Evolutionary conservation across 2,329 filamentous ascomycete species (phyloP).

Genomic region (Diplocarpon rosae): DNA sequence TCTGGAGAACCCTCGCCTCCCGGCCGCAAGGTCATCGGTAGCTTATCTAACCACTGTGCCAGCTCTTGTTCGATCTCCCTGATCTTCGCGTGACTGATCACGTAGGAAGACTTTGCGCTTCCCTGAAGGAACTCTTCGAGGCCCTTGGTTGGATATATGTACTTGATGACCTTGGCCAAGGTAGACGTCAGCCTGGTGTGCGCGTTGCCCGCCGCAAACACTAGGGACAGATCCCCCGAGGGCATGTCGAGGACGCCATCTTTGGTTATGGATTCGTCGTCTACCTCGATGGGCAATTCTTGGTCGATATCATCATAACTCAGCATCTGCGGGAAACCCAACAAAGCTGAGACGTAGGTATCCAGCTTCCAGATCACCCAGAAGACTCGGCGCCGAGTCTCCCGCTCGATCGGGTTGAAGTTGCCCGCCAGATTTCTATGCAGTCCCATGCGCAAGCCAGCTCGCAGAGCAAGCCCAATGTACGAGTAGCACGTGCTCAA

Average conservation of each 20-base stretch:
- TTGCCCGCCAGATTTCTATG: constrained; percentile 59
- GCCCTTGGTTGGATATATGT: constrained; percentile 54
- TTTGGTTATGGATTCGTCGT: constrained; percentile 56
- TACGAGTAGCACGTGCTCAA: constrained; percentile 72
- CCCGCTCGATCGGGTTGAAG: constrained; percentile 51
- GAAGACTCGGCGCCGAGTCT: constrained; percentile 53
- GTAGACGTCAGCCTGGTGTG: constrained; percentile 53
- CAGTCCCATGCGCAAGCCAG: constrained; percentile 65
- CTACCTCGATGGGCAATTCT: constrained; percentile 50
- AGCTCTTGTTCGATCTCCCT: constrained; percentile 54
- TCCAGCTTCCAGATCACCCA: constrained; percentile 61
- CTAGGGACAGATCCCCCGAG: constrained; percentile 39
- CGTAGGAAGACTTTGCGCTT: constrained; percentile 37
- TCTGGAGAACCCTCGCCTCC: constrained; percentile 66
- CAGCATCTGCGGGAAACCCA: constrained; percentile 55
- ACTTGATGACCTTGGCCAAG: constrained; percentile 51
- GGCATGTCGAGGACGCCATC: constrained; percentile 45
- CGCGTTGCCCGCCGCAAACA: constrained; percentile 55
- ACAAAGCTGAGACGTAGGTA: constrained; percentile 55
- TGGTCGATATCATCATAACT: constrained; percentile 57
- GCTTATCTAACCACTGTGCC: constrained; percentile 49
- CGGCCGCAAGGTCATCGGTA: constrained; percentile 70
- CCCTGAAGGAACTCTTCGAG: constrained; percentile 34
- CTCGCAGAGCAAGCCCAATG: constrained; percentile 65
- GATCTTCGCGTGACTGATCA: constrained; percentile 52